These are phyloP conservation scores for Cladosporium austrohemisphaericum DNA, from an alignment of 2,329 filamentous ascomycete genomes.

Conservation along the genomic window DNA sequence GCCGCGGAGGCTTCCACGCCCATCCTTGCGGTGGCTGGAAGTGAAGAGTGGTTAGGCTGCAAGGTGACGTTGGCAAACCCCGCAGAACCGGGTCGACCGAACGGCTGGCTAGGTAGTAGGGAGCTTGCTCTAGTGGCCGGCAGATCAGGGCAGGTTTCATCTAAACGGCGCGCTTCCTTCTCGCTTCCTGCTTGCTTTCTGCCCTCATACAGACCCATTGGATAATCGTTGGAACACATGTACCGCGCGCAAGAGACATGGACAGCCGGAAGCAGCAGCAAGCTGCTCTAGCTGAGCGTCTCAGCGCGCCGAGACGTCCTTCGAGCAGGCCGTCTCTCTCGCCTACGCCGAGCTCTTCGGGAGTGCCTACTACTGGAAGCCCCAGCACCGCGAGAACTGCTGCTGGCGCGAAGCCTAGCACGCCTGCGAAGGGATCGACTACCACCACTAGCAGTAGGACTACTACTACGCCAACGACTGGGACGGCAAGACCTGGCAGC, in stretches of 20 bases:
- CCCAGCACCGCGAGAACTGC: not conserved
- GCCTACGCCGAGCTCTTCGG: not conserved
- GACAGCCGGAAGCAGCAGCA: conserved; percentile 13
- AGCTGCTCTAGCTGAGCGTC: conserved; percentile 12
- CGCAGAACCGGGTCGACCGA: no score
- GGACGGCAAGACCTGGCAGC: not conserved
- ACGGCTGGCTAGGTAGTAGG: no score
- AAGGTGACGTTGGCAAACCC: no score
- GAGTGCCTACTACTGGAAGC: conserved; percentile 2
- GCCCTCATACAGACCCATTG: no score
- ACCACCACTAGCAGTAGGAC: no score
- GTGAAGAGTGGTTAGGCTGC: no score
- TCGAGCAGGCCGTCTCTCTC: conserved; percentile 4
- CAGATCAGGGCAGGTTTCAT: no score
- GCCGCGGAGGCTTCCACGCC: no score
- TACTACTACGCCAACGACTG: no score
- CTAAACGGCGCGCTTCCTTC: no score
- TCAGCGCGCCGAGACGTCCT: conserved; percentile 12
- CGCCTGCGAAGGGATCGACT: conserved; percentile 1
- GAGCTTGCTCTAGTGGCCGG: no score
- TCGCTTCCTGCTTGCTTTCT: no score
- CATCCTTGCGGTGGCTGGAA: not conserved
- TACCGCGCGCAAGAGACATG: conserved; percentile 6
- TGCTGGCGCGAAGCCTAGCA: conserved; percentile 1
- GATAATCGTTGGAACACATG: conserved; percentile 6